These are phyloP conservation scores for Starmera stellimalicola DNA, from an alignment of 1,139 yeast genomes.

Conservation along the genomic window DNA sequence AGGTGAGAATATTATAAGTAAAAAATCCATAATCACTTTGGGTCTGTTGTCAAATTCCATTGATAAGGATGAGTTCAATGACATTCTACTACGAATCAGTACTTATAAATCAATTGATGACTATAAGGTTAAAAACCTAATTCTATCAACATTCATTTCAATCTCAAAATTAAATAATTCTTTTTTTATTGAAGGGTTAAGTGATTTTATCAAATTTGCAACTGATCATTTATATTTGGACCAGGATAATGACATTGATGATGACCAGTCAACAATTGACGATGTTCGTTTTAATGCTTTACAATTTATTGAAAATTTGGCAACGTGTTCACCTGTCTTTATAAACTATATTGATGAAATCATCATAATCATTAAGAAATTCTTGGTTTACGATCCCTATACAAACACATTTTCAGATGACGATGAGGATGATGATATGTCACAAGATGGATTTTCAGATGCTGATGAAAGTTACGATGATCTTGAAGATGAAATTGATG, in stretches of 20 bases:
- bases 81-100: slow-evolving; percentile 8
- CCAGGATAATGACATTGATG: slow-evolving; percentile 16
- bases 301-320: slow-evolving; percentile 28
- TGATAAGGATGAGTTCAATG: slow-evolving; percentile 7
- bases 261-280: slow-evolving; percentile 31
- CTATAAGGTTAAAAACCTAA: slow-evolving; percentile 16
- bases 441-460: slow-evolving; percentile 19
- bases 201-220: slow-evolving; percentile 19
- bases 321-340: slow-evolving; percentile 20
- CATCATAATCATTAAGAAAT: slow-evolving; percentile 28
- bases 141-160: slow-evolving; percentile 20
- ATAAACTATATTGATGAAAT: slow-evolving; percentile 23
- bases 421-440: slow-evolving; percentile 21
- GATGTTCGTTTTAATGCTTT: slow-evolving; percentile 44
- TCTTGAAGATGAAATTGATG: slow-evolving; percentile 38
- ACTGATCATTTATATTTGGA: slow-evolving; percentile 23
- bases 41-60: slow-evolving; percentile 36
- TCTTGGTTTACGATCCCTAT: slow-evolving; percentile 53
- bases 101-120: slow-evolving; percentile 3
- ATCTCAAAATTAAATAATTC: slow-evolving; percentile 19
- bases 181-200: slow-evolving; percentile 9
- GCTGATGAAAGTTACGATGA: slow-evolving; percentile 36
- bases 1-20: slow-evolving; percentile 39
- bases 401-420: slow-evolving; percentile 20
- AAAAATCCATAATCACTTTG: slow-evolving; percentile 46